Conservation (phyloP, 768 basidiomycete species). For the Boletales sp. region DNA sequence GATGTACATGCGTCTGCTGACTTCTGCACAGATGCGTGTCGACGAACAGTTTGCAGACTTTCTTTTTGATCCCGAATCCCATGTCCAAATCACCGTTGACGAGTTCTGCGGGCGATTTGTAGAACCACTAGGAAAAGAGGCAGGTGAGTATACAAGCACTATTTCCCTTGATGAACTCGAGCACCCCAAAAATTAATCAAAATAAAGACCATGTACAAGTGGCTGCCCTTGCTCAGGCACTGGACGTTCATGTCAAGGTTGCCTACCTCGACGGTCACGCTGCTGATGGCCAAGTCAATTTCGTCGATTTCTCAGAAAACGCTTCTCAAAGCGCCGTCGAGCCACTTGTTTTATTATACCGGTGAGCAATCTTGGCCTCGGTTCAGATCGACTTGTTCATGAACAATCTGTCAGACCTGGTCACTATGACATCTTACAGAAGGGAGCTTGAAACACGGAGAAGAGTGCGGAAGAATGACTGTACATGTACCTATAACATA, state of each 20-base stretch:
- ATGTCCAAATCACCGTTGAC: constrained; percentile 49
- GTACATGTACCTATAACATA: neutral
- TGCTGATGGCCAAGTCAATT: constrained; percentile 50
- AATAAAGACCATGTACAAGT: constrained; percentile 76
- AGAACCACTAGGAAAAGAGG: constrained; percentile 73
- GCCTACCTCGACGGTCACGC: constrained; percentile 77
- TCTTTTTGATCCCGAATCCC: constrained; percentile 72
- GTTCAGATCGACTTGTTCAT: neutral
- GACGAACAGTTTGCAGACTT: constrained; percentile 60
- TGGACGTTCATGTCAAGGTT: constrained; percentile 64
- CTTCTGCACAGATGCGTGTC: constrained; percentile 76
- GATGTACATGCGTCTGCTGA: constrained; percentile 75
- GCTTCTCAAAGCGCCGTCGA: constrained; percentile 34
- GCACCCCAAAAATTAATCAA: neutral
- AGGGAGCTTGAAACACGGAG: constrained; percentile 3
- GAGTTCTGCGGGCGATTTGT: constrained; percentile 78
- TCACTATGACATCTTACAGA: constrained; percentile 71
- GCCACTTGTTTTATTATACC: constrained; percentile 70
- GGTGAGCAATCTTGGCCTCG: constrained; percentile 42
- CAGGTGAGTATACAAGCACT: constrained; percentile 41
- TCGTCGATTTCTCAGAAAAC: constrained; percentile 60
- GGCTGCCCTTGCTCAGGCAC: constrained; percentile 65
- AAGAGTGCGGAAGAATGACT: neutral
- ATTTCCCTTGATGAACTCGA: neutral
- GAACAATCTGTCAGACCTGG: constrained; percentile 56